Evolutionary conservation across 2,329 filamentous ascomycete genomes (phyloP).

Genomic region (Leptodontidium sp.): DNA sequence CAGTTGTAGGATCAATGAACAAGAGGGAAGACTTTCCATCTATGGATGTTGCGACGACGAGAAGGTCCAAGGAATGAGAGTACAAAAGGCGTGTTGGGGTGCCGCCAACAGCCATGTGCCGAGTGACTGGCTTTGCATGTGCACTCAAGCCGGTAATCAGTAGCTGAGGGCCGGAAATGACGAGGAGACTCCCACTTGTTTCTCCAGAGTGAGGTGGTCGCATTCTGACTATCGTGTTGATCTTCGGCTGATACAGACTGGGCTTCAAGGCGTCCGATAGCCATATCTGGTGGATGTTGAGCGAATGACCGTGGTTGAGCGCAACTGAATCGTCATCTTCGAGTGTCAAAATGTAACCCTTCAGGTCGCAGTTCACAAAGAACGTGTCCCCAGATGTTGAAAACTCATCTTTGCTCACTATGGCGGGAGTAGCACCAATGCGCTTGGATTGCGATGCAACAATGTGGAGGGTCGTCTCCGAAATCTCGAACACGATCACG

Average conservation of each 20-base stretch:
- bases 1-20: slow-evolving; percentile 65
- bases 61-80: slow-evolving; percentile 59
- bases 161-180: slow-evolving; percentile 59
- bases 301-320: slow-evolving; percentile 1
- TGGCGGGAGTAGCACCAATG: slow-evolving; percentile 42
- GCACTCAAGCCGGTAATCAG: slow-evolving; percentile 61
- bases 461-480: slow-evolving; percentile 28
- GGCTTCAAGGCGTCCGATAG: slow-evolving; percentile 59
- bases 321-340: slow-evolving; percentile 5
- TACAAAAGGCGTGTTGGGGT: slow-evolving; percentile 58
- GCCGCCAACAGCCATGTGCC: slow-evolving; percentile 54
- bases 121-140: slow-evolving; percentile 56
- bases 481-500: slow-evolving; percentile 38
- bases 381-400: slow-evolving; percentile 42
- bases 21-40: slow-evolving; percentile 57
- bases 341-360: slow-evolving; percentile 46
- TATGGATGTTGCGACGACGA: slow-evolving; percentile 60
- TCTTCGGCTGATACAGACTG: slow-evolving; percentile 54
- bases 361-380: slow-evolving; percentile 59
- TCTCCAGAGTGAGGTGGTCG: slow-evolving; percentile 42
- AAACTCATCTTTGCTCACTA: slow-evolving; percentile 39
- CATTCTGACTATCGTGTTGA: slow-evolving; percentile 58
- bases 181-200: slow-evolving; percentile 49
- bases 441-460: slow-evolving; percentile 33
- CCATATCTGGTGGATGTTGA: slow-evolving; percentile 54